Percentiles rank a stretch among this genome's conserved stretches.
Conservation (phyloP, 2,329 filamentous ascomycete species). For the Teratosphaeriaceae sp. region DNA sequence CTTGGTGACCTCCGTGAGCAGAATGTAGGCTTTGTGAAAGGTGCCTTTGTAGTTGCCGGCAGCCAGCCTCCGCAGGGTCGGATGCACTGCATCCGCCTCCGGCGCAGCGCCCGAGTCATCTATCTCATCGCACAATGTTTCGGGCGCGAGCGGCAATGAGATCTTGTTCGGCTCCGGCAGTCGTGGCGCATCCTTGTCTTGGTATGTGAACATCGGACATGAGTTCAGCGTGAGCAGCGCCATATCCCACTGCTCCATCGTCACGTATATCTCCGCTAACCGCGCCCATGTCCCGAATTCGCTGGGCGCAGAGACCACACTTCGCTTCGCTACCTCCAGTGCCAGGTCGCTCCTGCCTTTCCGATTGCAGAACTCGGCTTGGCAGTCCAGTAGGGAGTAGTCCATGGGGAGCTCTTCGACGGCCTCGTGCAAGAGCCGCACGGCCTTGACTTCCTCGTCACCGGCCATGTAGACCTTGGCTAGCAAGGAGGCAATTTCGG, state of each 20-base stretch:
- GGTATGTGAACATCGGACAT: constrained; percentile 99
- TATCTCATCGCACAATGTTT: constrained; percentile 91
- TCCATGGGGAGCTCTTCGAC: constrained; percentile 94
- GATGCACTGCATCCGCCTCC: constrained; percentile 79
- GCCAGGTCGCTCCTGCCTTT: constrained; percentile 86
- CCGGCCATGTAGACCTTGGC: constrained; percentile 89
- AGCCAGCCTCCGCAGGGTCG: constrained; percentile 75
- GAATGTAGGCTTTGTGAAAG: constrained; percentile 88
- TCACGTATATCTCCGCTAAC: constrained; percentile 86
- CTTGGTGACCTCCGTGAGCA: constrained; percentile 90
- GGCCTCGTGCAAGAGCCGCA: constrained; percentile 79
- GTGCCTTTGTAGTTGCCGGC: constrained; percentile 90
- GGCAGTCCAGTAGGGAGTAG: constrained; percentile 90
- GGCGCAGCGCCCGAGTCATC: constrained; percentile 77
- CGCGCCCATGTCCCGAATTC: constrained; percentile 97
- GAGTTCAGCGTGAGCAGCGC: constrained; percentile 94
- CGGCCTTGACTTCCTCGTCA: constrained; percentile 94
- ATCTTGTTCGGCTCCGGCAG: constrained; percentile 92
- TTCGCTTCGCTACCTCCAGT: constrained; percentile 85
- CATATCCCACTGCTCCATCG: constrained; percentile 93
- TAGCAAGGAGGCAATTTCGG: constrained; percentile 88
- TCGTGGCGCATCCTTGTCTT: constrained; percentile 91
- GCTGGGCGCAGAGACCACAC: constrained; percentile 89
- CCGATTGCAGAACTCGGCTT: constrained; percentile 82
- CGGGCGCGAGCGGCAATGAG: constrained; percentile 75